A percentile compares a stretch with the other conserved stretches of the same genome.
These are phyloP conservation scores for Fraxinus cuspidata DNA, from an alignment of 257 asterid genomes.

Conservation along the genomic window DNA sequence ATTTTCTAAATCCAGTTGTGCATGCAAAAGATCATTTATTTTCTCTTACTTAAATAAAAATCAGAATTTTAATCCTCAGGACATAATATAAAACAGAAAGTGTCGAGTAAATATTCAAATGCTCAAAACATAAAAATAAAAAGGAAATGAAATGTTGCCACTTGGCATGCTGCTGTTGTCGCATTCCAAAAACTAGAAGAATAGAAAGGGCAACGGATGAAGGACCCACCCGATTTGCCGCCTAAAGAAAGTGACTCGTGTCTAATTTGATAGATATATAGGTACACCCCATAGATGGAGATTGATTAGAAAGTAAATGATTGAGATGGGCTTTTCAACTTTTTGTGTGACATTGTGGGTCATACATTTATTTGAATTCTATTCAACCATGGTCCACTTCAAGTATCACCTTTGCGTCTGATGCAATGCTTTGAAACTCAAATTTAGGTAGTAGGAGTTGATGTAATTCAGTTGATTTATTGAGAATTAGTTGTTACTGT, in stretches of 20 bases:
- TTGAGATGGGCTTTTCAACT: background rate
- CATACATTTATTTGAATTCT: background rate
- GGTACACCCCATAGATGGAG: background rate
- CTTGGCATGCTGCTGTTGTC: background rate
- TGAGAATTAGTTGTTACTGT: too few species aligned
- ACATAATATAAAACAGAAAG: too few species aligned
- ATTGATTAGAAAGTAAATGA: background rate
- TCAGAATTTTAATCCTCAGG: too few species aligned
- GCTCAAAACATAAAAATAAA: too few species aligned
- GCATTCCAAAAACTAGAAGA: background rate
- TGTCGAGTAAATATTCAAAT: too few species aligned
- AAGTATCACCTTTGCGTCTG: background rate
- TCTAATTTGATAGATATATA: too few species aligned
- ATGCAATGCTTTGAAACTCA: background rate
- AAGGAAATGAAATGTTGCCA: background rate
- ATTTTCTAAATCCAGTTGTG: background rate
- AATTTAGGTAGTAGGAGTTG: too few species aligned
- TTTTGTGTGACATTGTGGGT: background rate
- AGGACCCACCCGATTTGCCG: background rate
- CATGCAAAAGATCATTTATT: background rate
- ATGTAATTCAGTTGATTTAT: too few species aligned
- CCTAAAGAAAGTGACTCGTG: background rate
- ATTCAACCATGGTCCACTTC: background rate
- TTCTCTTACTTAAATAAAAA: too few species aligned
- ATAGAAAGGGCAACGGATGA: background rate